These are phyloP conservation scores for Aspergillus viridinutans DNA, from an alignment of 2,329 filamentous ascomycete species.

Conservation along the genomic window DNA sequence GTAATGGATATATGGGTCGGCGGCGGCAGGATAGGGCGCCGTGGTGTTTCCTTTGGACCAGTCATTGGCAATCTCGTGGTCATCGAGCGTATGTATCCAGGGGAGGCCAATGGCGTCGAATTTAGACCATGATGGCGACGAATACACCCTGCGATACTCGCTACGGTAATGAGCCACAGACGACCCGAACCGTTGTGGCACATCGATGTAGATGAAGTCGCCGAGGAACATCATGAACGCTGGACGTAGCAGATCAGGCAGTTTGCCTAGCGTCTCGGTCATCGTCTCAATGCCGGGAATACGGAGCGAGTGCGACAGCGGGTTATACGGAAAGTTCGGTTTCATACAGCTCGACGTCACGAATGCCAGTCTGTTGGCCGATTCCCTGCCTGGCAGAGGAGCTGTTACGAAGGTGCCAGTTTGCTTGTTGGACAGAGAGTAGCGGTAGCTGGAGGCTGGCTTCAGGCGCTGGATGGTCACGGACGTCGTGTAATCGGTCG, in stretches of 20 bases:
- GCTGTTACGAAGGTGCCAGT: conserved; percentile 76
- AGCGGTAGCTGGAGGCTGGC: conserved; percentile 74
- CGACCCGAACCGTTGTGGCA: conserved; percentile 73
- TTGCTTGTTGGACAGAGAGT: conserved; percentile 80
- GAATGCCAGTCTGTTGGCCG: conserved; percentile 76
- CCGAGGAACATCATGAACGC: conserved; percentile 59
- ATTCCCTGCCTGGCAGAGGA: conserved; percentile 61
- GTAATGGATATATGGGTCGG: conserved; percentile 82
- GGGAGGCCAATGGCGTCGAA: conserved; percentile 60
- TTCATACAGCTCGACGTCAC: conserved; percentile 91
- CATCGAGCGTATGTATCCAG: conserved; percentile 95
- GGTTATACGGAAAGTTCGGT: conserved; percentile 82
- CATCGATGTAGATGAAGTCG: conserved; percentile 59
- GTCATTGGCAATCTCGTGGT: conserved; percentile 95
- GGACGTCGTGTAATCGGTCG: conserved; percentile 76
- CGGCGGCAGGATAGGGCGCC: conserved; percentile 72
- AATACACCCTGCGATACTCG: conserved; percentile 94
- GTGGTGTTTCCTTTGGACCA: conserved; percentile 75
- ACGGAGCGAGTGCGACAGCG: conserved; percentile 73
- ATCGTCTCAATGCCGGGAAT: conserved; percentile 78
- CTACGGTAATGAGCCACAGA: conserved; percentile 73
- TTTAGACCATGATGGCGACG: conserved; percentile 80
- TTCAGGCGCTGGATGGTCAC: conserved; percentile 64
- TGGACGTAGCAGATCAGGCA: conserved; percentile 53
- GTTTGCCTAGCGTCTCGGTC: conserved; percentile 63